A percentile compares a stretch with the other conserved stretches of the same genome.
Evolutionary conservation across 2,329 filamentous ascomycete genomes (phyloP).

Genomic region (Plectosphaerella sp.): DNA sequence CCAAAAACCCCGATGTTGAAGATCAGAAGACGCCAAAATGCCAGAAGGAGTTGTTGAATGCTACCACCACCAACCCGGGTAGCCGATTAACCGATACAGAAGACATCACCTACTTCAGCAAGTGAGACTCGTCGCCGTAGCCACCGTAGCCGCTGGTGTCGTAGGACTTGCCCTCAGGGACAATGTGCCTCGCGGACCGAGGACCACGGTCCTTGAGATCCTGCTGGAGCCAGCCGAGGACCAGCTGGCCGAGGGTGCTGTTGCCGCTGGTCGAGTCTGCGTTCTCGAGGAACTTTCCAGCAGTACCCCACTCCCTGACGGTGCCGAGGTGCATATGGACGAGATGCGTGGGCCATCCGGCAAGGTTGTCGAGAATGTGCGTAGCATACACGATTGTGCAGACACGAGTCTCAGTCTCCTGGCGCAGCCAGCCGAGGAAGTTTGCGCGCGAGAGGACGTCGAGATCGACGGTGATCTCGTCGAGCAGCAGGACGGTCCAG

Average conservation of each 20-base stretch:
- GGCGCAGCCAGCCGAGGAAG: conserved; percentile 81
- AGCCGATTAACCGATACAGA: no score
- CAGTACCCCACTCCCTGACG: conserved; percentile 79
- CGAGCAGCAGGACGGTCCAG: conserved; percentile 85
- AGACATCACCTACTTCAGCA: conserved; percentile 11
- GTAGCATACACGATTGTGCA: conserved; percentile 98
- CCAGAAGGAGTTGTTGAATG: conserved; percentile 4
- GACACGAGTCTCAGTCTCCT: conserved; percentile 74
- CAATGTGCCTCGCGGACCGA: conserved; percentile 52
- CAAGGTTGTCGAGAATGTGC: conserved; percentile 93
- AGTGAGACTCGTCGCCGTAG: conserved; percentile 51
- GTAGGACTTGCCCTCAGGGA: conserved; percentile 62
- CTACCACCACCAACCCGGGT: not conserved
- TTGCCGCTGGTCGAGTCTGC: conserved; percentile 58
- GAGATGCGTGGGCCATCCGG: conserved; percentile 90
- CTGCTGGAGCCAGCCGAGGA: conserved; percentile 79
- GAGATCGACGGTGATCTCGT: conserved; percentile 96
- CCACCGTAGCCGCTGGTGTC: conserved; percentile 47
- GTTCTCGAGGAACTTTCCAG: conserved; percentile 62
- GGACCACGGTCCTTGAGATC: conserved; percentile 79
- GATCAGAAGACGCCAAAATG: not conserved
- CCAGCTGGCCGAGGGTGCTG: conserved; percentile 79
- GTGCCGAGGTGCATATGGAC: conserved; percentile 91
- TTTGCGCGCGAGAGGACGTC: conserved; percentile 81
- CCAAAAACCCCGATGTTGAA: conserved; percentile 1